These are phyloP conservation scores for Sphaerostilbella broomeana DNA, from an alignment of 2,329 filamentous ascomycete species.

Conservation along the genomic window DNA sequence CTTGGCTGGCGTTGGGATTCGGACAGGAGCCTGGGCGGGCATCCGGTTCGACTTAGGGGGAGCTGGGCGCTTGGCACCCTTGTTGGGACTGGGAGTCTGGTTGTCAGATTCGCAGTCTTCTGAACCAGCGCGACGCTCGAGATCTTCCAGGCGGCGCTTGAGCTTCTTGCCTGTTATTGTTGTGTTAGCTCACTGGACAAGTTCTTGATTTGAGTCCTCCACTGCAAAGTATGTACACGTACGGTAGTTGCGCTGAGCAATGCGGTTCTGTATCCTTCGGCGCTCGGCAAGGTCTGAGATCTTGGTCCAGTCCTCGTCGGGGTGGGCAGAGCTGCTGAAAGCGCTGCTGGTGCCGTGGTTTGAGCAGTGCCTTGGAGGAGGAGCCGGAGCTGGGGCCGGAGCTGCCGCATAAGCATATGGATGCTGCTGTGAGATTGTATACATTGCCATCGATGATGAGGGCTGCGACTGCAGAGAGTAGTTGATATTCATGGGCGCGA, in stretches of 20 bases:
- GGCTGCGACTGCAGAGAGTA: no score
- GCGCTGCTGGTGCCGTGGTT: constrained; percentile 82
- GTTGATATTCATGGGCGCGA: constrained; percentile 10
- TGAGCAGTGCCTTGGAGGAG: constrained; percentile 59
- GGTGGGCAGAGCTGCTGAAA: constrained; percentile 88
- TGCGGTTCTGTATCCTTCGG: constrained; percentile 90
- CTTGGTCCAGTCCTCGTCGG: constrained; percentile 98
- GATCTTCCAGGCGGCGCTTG: constrained; percentile 80
- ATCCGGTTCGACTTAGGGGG: constrained; percentile 24
- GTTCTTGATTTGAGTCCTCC: neutral
- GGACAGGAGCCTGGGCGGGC: constrained; percentile 12
- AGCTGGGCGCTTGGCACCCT: constrained; percentile 38
- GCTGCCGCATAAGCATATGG: constrained; percentile 27
- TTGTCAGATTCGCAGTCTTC: constrained; percentile 42
- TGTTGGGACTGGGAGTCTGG: constrained; percentile 29
- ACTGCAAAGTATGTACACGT: constrained; percentile 31
- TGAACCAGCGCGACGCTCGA: constrained; percentile 67
- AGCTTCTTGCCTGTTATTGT: constrained; percentile 71
- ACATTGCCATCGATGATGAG: constrained; percentile 31
- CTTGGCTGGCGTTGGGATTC: constrained; percentile 27
- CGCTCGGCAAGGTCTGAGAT: constrained; percentile 95
- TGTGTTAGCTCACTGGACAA: constrained; percentile 12
- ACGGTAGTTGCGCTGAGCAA: constrained; percentile 97
- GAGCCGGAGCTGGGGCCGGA: constrained; percentile 11
- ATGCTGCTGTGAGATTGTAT: constrained; percentile 29